Base-by-base conservation (phyloP, 441 rosid species). In the Eutrema salsugineum region DNA sequence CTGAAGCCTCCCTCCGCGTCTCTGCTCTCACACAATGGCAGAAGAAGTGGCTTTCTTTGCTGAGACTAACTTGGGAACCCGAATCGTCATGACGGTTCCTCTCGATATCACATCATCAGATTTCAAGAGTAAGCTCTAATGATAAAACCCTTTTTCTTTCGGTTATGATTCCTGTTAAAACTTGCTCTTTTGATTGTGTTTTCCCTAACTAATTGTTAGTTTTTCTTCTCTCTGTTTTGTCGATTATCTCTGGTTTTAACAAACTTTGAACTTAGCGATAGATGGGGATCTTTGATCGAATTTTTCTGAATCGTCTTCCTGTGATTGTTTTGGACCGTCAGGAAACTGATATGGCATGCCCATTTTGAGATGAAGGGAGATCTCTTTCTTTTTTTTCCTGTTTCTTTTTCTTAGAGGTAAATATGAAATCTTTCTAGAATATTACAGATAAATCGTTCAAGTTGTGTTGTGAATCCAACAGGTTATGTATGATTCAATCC, bases 31-130 rank as follows among this genome's bases (percentile, higher is more conserved):
- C 55, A 16, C 64, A 24, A 32, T 73, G 14, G 36, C 61, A 2
- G 54, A 55, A 38, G 85, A 79, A 78, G 84, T 83, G 24, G 81
- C 84, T 0, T 82, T 84, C 42, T 90, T 85, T 51, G 61, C 69
- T 8, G 87, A 80, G 68, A 87, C 87, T 12, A 82, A 68, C 83
- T 62, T 86, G 47, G 86, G 79, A 63, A 90, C 91, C 62, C 83
- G 77, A 78, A 77, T 90, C 36, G 90, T 78, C 71, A 55, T 88
- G 66, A 57, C 80, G 24, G 86, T 75, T 67, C 68, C 83, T 72
- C 76, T 80, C 10, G 79, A 82, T 35, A 77, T 83, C 76, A 77
- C 81, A 7, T 81, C 82, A 12, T 66, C 61, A 56, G 85, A 75
- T 68, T 82, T 86, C 73, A 85, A 79, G 78, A 81, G 97, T 85